Evolutionary conservation across 805 yeast genomes (phyloP), one percentile per base, ranked within the genome.

Genomic region (Groenewaldozyma tartarivorans): DNA sequence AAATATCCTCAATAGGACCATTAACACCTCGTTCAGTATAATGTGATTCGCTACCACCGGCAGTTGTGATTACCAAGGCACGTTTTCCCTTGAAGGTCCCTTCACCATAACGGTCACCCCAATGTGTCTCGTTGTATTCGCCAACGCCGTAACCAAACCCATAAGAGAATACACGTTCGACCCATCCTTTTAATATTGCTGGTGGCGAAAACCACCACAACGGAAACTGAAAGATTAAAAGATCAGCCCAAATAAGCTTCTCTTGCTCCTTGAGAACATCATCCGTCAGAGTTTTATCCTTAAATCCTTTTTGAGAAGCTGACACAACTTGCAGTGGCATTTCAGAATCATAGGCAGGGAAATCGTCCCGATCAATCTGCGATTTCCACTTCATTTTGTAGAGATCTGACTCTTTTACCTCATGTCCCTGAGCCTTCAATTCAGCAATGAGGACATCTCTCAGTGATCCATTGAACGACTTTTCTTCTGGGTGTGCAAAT

Each of bases 151-250:
- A 34, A 18, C 27, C 36, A 17, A n/a, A 34, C 11, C 36, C 36
- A 6, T 24, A 3, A 4, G 26, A 3, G 21, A 20, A 34, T 3
- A 34, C 36, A 13, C 36, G 27, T 19, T 34, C 36, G 4, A 34
- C 36, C 36, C 36, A 34, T 7, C 36, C 36, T 15, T 34, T 34
- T 16, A 34, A 27, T 20, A 34, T 34, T 3, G 36, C 36, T 7
- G 36, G 36, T 17, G 21, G 11, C 9, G 26, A 19, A 20, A 19
- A 34, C 36, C 36, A 34, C 36, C 36, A 34, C 9, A 34, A 7
- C 11, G 36, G 36, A 18, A 34, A 34, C 7, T 34, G 36, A 7
- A 34, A 27, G 21, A 34, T 34, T 19, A 34, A 11, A 20, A 34
- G 13, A 34, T 34, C 36, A 3, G 36, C 36, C 36, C 36, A 34